phyloP scores from a whole-genome alignment of 129 eudicot species.

The Arctium lappa region DNA sequence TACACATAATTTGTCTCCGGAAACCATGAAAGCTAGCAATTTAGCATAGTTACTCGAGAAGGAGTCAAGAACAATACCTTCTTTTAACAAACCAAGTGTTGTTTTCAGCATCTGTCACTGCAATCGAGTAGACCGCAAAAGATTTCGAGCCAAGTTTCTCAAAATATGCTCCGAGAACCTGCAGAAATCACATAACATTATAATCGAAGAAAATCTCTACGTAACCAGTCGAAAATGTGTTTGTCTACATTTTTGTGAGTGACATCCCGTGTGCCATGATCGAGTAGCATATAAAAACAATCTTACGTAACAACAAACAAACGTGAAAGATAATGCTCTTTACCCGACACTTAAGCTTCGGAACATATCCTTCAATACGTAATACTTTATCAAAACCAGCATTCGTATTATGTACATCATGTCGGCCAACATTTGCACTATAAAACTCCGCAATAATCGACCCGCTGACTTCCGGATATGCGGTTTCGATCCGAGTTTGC shows the following conservation, averaged over 20 bases:
- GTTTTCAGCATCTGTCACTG: constrained; percentile 75
- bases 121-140: constrained; percentile 96
- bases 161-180: constrained; percentile 96
- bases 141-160: constrained; percentile 92
- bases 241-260: no score
- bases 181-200: constrained; percentile 17
- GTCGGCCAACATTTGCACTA: constrained; percentile 45
- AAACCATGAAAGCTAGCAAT: neutral
- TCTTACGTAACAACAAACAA: neutral
- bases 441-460: constrained; percentile 76
- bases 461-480: constrained; percentile 37
- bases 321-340: neutral
- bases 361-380: constrained; percentile 55
- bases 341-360: constrained; percentile 95
- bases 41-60: neutral
- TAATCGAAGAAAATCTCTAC: neutral
- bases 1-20: neutral
- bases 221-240: no score
- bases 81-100: constrained; percentile 94
- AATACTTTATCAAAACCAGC: constrained; percentile 46
- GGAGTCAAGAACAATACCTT: constrained; percentile 47
- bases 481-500: constrained; percentile 29
- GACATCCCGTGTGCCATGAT: neutral
- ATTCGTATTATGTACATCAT: constrained; percentile 24
- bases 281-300: neutral